These are phyloP conservation scores for Cryptomeria japonica DNA, from an alignment of 75 land plant species.

Conservation along the genomic window DNA sequence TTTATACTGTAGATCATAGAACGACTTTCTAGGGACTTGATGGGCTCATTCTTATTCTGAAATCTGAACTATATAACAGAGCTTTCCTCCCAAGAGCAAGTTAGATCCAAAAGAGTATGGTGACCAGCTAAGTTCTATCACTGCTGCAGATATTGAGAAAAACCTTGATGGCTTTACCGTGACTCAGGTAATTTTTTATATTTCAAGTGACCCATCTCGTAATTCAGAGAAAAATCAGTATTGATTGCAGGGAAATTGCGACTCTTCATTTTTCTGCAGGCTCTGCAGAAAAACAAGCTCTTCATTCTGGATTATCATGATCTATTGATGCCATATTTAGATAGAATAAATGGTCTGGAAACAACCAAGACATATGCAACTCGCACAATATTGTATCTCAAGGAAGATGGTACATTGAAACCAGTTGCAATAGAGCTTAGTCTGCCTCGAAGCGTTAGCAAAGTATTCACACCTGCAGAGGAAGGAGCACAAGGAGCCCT, in stretches of 20 bases:
- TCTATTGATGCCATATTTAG: slow-evolving; percentile 18
- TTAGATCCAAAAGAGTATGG: slow-evolving; percentile 63
- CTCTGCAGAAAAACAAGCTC: slow-evolving; percentile 22
- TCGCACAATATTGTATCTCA: slow-evolving; percentile 23
- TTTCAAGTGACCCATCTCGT: neutral
- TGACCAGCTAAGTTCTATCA: slow-evolving; percentile 47
- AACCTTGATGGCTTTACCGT: slow-evolving; percentile 55
- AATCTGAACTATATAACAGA: slow-evolving; percentile 22
- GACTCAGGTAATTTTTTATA: slow-evolving; percentile 37
- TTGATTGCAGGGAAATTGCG: too few species aligned
- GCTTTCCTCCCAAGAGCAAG: slow-evolving; percentile 68
- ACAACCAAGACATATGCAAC: slow-evolving; percentile 25
- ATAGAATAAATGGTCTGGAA: slow-evolving; percentile 18
- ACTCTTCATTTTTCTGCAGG: neutral
- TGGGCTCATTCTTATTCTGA: neutral
- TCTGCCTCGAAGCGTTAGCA: slow-evolving; percentile 7
- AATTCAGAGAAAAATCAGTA: neutral
- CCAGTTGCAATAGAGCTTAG: slow-evolving; percentile 31
- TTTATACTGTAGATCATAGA: neutral
- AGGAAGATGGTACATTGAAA: slow-evolving; percentile 7
- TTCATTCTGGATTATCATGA: slow-evolving; percentile 34
- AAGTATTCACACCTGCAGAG: slow-evolving; percentile 19
- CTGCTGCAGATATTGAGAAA: slow-evolving; percentile 41
- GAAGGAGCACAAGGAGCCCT: slow-evolving; percentile 24
- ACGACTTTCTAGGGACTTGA: neutral